These are phyloP conservation scores for Dactylellina cionopaga DNA, from an alignment of 2,329 filamentous ascomycete species.

Conservation along the genomic window DNA sequence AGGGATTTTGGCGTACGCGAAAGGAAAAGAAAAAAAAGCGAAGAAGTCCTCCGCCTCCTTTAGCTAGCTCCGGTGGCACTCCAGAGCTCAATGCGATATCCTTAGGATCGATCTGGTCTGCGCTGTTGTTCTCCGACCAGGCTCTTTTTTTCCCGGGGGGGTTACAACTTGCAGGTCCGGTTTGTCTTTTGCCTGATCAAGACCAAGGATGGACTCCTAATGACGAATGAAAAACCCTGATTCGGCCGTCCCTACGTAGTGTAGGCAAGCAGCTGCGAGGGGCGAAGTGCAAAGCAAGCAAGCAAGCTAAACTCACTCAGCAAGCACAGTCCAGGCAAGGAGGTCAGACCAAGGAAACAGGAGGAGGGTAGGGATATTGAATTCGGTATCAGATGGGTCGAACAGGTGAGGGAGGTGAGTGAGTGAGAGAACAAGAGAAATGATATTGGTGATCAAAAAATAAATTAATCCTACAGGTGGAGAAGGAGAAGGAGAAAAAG, in stretches of 20 bases:
- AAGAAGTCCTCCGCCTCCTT: slow-evolving; percentile 27
- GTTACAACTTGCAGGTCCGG: too few relatives aligned
- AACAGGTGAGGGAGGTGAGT: slow-evolving; percentile 1
- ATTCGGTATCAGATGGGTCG: not conserved
- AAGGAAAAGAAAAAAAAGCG: not conserved
- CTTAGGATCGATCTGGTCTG: slow-evolving; percentile 25
- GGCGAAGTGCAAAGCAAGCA: slow-evolving; percentile 19
- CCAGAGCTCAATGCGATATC: slow-evolving; percentile 33
- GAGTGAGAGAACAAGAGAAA: not conserved
- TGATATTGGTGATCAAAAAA: too few relatives aligned
- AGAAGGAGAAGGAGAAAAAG: not conserved
- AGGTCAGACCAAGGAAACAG: not conserved
- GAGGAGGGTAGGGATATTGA: not conserved
- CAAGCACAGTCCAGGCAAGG: not conserved
- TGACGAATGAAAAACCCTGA: slow-evolving; percentile 50
- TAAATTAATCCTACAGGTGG: too few relatives aligned
- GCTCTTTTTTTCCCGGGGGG: slow-evolving; percentile 15
- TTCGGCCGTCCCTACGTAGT: slow-evolving; percentile 29
- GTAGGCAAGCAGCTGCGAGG: slow-evolving; percentile 34
- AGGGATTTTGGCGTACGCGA: too few relatives aligned
- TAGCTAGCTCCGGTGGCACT: slow-evolving; percentile 27
- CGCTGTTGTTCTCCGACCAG: not conserved
- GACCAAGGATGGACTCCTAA: slow-evolving; percentile 17
- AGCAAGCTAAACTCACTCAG: not conserved
- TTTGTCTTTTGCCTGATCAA: slow-evolving; percentile 43